Base-by-base conservation (phyloP, 2,329 filamentous ascomycete species). In the Fusarium metavorans region DNA sequence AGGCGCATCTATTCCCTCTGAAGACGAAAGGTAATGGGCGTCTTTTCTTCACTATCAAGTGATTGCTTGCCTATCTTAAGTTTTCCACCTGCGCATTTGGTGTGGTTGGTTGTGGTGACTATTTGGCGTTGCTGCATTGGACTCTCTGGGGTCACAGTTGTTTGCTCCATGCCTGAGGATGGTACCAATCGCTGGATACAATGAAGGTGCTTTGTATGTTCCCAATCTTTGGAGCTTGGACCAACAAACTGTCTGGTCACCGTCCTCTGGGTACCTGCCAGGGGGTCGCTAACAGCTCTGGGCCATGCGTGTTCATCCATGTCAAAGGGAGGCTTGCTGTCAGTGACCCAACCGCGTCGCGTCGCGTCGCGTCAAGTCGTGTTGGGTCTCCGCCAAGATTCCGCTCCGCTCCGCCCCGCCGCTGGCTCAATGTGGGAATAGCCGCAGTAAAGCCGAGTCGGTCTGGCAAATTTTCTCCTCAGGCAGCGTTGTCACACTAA, bases 401-500 rank as follows among this genome's bases (percentile, higher is more conserved):
- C 58, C 57, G 64, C 64, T 30, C 57, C 64, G 64, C 64, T 18
- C 64, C 64, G 64, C 57, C 7, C 58, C 64, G 45, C 64, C 45
- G 14, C 43, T 11, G 4, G 6, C 25, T 20, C 16, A 2, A 7
- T 14, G 13, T 14, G 10, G 13, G 25, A 57, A 74, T 59, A 73
- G n/a, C 72, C 72, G 72, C 37, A 70, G 71, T 64, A 73, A 67
- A 64, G 62, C 72, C 72, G 72, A 1, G 5, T 1, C 2, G 50
- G 11, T 61, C 6, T 63, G 56, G 62, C 62, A 74, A 75, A 75
- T 73, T 75, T 74, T 61, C 72, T 73, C 72, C 72, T 75, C 66
- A 75, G 72, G 72, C 72, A 75, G 52, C 56, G 39, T 23, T 32
- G 58, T 41, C 14, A 39, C 67, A 66, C 72, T 73, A 75, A 75